These are phyloP conservation scores for Naganishia liquefaciens DNA, from an alignment of 1,284 basidiomycete species.

Conservation along the genomic window DNA sequence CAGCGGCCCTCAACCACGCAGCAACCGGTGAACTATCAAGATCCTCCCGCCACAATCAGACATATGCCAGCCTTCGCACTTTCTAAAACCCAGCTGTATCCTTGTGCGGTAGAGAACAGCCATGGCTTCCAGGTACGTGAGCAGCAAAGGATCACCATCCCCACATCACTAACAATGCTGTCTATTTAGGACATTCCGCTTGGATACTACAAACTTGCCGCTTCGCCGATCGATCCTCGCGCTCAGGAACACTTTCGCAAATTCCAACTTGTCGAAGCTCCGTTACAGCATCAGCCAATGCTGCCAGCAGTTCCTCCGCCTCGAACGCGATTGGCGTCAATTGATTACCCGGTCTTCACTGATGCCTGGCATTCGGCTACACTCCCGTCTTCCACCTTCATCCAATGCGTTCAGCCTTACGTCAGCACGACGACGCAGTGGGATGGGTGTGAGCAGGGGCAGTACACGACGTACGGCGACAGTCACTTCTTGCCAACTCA, in stretches of 20 bases:
- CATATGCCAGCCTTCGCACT: not conserved
- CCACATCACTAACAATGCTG: not conserved
- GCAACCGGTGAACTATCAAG: not conserved
- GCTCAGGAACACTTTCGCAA: conserved; percentile 21
- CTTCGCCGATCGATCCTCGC: conserved; percentile 13
- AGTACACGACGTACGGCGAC: too few relatives aligned
- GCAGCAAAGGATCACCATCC: not conserved
- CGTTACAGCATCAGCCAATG: not conserved
- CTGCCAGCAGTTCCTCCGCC: too few relatives aligned
- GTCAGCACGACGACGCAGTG: too few relatives aligned
- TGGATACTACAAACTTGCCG: conserved; percentile 21
- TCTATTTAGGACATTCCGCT: conserved; percentile 4
- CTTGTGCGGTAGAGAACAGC: conserved; percentile 2
- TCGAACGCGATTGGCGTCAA: too few relatives aligned
- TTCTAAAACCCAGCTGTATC: not conserved
- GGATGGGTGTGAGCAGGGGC: too few relatives aligned
- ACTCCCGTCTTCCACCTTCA: too few relatives aligned
- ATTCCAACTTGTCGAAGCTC: conserved; percentile 2
- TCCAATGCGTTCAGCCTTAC: too few relatives aligned
- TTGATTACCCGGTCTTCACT: too few relatives aligned
- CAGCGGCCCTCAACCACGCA: not conserved
- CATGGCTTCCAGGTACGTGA: not conserved
- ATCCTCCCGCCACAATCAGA: too few relatives aligned
- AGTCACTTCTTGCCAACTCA: too few relatives aligned
- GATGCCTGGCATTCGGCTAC: too few relatives aligned